phyloP scores from a whole-genome alignment of 2,329 filamentous ascomycete species.

The Cercospora sp. region DNA sequence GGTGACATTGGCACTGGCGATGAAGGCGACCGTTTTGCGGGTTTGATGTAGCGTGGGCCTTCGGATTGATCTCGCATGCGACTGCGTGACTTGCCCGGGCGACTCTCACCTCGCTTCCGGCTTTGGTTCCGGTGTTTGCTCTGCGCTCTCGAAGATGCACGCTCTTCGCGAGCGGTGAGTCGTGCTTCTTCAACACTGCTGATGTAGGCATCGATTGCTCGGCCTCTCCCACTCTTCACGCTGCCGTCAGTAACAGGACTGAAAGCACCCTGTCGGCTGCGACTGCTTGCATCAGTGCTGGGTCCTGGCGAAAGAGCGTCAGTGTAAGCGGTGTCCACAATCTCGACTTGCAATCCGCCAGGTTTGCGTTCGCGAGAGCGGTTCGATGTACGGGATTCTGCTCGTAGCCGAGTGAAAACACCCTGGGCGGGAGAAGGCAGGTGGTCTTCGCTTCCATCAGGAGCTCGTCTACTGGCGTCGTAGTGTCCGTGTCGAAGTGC shows the following conservation, averaged over 20 bases:
- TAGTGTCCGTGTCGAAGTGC: constrained; percentile 29
- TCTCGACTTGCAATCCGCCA: constrained; percentile 59
- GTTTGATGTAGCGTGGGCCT: constrained; percentile 70
- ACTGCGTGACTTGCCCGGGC: constrained; percentile 44
- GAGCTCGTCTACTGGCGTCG: constrained; percentile 23
- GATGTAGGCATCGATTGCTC: constrained; percentile 79
- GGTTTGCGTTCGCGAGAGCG: constrained; percentile 79
- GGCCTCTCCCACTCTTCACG: constrained; percentile 58
- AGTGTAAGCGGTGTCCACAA: constrained; percentile 46
- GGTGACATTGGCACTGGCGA: constrained; percentile 94
- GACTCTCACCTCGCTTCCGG: constrained; percentile 48
- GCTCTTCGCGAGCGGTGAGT: constrained; percentile 40
- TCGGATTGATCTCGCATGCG: constrained; percentile 56
- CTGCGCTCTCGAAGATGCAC: constrained; percentile 31
- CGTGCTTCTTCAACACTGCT: constrained; percentile 75
- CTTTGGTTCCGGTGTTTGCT: constrained; percentile 50
- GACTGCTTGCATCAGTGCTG: constrained; percentile 21
- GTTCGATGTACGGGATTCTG: constrained; percentile 62
- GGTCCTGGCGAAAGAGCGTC: constrained; percentile 29
- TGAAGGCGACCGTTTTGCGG: constrained; percentile 82
- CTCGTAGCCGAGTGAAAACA: constrained; percentile 62
- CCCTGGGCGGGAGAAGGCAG: constrained; percentile 69
- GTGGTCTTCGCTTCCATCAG: constrained; percentile 36
- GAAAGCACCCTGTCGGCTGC: constrained; percentile 44
- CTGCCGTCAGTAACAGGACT: constrained; percentile 51